A percentile compares a stretch with the other conserved stretches of the same genome.
Evolutionary conservation across 2,329 filamentous ascomycete species (phyloP).

Genomic region (Fusarium coffeatum): DNA sequence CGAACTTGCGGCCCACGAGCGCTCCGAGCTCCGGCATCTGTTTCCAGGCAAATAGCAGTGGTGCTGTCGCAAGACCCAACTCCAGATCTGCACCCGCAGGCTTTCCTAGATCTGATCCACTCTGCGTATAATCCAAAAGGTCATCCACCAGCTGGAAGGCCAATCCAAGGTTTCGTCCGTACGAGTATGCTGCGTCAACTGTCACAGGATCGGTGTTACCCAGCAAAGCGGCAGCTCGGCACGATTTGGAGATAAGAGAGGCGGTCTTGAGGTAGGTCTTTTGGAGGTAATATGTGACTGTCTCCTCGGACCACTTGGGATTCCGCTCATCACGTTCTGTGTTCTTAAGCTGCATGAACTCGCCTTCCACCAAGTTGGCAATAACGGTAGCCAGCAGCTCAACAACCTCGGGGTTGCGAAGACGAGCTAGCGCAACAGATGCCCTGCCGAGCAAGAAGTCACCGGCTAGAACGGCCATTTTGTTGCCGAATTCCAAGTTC

Average conservation of each 20-base stretch:
- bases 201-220: constrained; percentile 81
- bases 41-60: constrained; percentile 95
- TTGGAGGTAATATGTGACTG: constrained; percentile 92
- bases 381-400: constrained; percentile 96
- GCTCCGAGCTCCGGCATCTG: constrained; percentile 84
- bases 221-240: constrained; percentile 87
- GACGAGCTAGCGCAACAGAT: constrained; percentile 89
- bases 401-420: constrained; percentile 93
- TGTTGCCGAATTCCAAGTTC: constrained; percentile 97
- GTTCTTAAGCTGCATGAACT: constrained; percentile 99
- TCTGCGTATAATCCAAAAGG: constrained; percentile 95
- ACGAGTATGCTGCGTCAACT: constrained; percentile 90
- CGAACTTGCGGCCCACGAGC: constrained; percentile 92
- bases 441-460: constrained; percentile 94
- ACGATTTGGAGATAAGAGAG: constrained; percentile 95
- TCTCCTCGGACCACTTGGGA: constrained; percentile 87
- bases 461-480: constrained; percentile 98
- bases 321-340: constrained; percentile 88
- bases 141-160: constrained; percentile 99
- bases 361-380: constrained; percentile 95
- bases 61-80: constrained; percentile 91
- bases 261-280: constrained; percentile 99
- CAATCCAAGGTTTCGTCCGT: constrained; percentile 92
- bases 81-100: constrained; percentile 94
- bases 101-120: constrained; percentile 87